Base-by-base conservation (phyloP, 768 basidiomycete species). In the Terana coerulea region DNA sequence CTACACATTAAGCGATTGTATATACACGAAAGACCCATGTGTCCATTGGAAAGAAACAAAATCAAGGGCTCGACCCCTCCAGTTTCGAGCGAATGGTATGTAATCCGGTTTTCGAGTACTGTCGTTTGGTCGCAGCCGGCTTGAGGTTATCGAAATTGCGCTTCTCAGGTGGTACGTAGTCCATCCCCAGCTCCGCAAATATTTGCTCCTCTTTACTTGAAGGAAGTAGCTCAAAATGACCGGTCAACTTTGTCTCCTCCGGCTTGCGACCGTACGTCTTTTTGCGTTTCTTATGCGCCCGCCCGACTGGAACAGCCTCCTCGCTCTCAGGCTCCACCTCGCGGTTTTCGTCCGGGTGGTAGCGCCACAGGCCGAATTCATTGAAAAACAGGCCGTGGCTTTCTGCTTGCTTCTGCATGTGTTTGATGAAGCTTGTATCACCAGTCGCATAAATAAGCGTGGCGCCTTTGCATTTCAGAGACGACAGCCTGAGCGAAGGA, bases 291-390 rank as follows among this genome's bases (percentile, higher is more conserved):
- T 43, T 17, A n/a, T n/a, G n/a, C n/a, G n/a, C n/a, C n/a, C n/a
- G n/a, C n/a, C n/a, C n/a, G 29, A 37, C 24, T 10, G 19, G 17
- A 31, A 10, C n/a, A 14, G 28, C 37, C 10, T 31, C 19, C 35
- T 17, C 33, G 37, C 37, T 39, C 17, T 44, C 11, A 25, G 6
- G 10, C 7, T 3, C 11, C 24, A 9, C 24, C 2, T 10, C 24
- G 4, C 41, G 11, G 28, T 45, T 29, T 17, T 11, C 8, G n/a
- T 3, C 3, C 5, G 53, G 42, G 28, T 65, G 67, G 80, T 81
- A 84, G 44, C 66, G 70, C 86, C 86, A 88, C 3, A 88, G 67
- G 11, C 86, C 86, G 55, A 72, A 78, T 56, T 83, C 80, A 56
- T 84, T 77, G 25, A 88, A 69, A 29, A 75, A 68, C 59, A 84